These are phyloP conservation scores for Colletotrichum ledebouriae DNA, from an alignment of 2,329 filamentous ascomycete species.

Conservation along the genomic window DNA sequence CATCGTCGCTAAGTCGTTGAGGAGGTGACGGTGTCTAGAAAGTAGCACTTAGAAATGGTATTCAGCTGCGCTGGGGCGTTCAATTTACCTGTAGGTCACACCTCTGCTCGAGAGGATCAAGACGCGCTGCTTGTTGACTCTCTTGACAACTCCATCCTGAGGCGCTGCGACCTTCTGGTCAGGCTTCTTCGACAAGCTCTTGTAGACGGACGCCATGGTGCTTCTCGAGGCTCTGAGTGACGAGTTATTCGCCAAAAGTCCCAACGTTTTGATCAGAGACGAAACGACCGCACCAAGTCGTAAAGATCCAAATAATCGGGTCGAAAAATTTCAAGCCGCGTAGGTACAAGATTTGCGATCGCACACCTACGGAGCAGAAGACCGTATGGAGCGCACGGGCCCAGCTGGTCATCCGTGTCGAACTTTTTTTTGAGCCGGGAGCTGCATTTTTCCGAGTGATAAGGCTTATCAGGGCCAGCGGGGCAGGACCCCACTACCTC, in stretches of 20 bases:
- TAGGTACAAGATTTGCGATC: background rate
- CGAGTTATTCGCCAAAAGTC: no score
- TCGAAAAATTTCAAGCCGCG: background rate
- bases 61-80: no score
- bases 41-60: no score
- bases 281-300: no score
- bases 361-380: background rate
- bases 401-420: background rate
- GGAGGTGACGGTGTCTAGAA: slow-evolving; percentile 87
- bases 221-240: slow-evolving; percentile 39
- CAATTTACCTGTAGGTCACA: slow-evolving; percentile 81
- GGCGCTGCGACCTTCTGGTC: slow-evolving; percentile 63
- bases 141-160: slow-evolving; percentile 63
- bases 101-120: slow-evolving; percentile 93
- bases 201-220: slow-evolving; percentile 80
- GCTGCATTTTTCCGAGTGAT: slow-evolving; percentile 49
- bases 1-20: slow-evolving; percentile 89
- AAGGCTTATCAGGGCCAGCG: slow-evolving; percentile 49
- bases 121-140: slow-evolving; percentile 78
- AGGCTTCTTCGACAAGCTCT: slow-evolving; percentile 75
- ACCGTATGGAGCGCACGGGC: background rate
- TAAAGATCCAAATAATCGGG: no score
- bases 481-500: slow-evolving; percentile 20
- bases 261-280: no score
- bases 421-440: slow-evolving; percentile 30